phyloP scores from a whole-genome alignment of 2,329 filamentous ascomycete species.

The Phaeophleospora eucalypticola region DNA sequence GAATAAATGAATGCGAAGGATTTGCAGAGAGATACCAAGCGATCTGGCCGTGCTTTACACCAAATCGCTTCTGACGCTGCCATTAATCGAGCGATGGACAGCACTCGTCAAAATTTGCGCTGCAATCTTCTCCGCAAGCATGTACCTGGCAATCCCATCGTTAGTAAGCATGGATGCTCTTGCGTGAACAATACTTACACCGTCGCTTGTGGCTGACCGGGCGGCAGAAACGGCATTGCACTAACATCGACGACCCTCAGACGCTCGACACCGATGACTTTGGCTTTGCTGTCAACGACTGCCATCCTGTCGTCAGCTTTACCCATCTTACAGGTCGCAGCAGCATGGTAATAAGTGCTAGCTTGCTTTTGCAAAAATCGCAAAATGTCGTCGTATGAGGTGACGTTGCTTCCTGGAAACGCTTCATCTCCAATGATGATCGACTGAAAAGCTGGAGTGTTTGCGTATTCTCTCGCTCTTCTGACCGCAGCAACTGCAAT shows the following conservation, averaged over 20 bases:
- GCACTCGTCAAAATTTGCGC: slow-evolving; percentile 23
- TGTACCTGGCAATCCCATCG: slow-evolving; percentile 17
- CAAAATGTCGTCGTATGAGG: slow-evolving; percentile 51
- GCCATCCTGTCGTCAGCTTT: slow-evolving; percentile 45
- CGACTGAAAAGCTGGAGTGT: slow-evolving; percentile 55
- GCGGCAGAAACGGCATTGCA: slow-evolving; percentile 50
- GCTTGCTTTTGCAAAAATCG: slow-evolving; percentile 55
- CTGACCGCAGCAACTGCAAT: slow-evolving; percentile 33
- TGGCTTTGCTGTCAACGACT: slow-evolving; percentile 53
- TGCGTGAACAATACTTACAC: neutral
- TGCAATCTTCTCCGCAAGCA: slow-evolving; percentile 33
- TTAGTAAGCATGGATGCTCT: slow-evolving; percentile 3
- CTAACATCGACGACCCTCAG: slow-evolving; percentile 54
- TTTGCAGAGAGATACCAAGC: too few species aligned
- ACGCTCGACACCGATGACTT: slow-evolving; percentile 49
- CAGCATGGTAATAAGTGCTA: slow-evolving; percentile 46
- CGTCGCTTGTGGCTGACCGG: slow-evolving; percentile 39
- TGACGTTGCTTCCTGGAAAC: slow-evolving; percentile 47
- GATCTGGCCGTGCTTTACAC: too few species aligned
- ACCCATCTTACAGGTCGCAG: slow-evolving; percentile 56
- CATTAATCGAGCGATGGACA: too few species aligned
- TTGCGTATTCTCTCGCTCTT: slow-evolving; percentile 37
- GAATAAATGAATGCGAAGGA: too few species aligned
- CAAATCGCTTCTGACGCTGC: too few species aligned
- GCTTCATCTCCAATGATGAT: slow-evolving; percentile 57